These are phyloP conservation scores for Botryotinia convoluta DNA, from an alignment of 2,329 filamentous ascomycete species.

Conservation along the genomic window DNA sequence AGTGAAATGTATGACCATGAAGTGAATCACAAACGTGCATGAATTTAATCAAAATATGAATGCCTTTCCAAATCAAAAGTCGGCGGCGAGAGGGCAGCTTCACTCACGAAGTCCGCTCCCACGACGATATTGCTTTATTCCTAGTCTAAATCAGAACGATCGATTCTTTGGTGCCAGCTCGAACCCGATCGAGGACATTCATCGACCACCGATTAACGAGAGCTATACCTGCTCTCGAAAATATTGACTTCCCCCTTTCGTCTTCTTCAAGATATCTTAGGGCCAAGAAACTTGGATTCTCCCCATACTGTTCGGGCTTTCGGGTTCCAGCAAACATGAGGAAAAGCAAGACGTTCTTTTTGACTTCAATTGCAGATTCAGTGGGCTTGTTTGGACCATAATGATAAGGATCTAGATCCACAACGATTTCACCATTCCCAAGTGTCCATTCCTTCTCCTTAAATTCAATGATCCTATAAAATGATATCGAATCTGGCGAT, in stretches of 20 bases:
- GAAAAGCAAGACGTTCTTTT: not conserved
- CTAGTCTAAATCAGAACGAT: not conserved
- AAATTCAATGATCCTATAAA: accelerated
- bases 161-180: not conserved
- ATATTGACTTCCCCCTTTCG: not conserved
- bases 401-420: not conserved
- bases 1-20: not conserved
- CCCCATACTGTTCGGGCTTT: not conserved
- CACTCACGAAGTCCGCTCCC: not conserved
- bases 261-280: not conserved
- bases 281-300: not conserved
- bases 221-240: not conserved
- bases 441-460: not conserved
- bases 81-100: not conserved
- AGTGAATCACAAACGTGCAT: not conserved
- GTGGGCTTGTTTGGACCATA: not conserved
- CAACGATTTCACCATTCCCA: accelerated
- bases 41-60: not conserved
- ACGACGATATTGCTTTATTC: not conserved
- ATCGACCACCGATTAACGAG: accelerated
- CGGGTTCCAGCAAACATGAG: not conserved
- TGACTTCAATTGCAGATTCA: not conserved
- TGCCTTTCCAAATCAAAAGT: not conserved
- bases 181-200: not conserved
- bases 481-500: accelerated